Base-by-base conservation (phyloP, 2,329 filamentous ascomycete species). In the Juglanconis juglandina region DNA sequence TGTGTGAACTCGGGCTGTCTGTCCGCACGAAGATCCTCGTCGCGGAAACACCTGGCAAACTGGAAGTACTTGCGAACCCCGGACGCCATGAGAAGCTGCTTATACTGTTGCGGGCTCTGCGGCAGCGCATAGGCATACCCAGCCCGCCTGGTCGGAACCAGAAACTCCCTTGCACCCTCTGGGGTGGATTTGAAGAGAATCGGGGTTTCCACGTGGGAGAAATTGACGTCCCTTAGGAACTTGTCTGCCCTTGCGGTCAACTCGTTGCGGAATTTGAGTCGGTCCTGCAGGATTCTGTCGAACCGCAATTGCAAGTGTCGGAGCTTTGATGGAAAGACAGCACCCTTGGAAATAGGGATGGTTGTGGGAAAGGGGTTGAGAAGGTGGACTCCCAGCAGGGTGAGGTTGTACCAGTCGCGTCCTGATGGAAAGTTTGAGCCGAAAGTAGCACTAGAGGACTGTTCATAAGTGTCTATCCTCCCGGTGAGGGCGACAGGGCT, bases 101-200 rank as follows among this genome's bases (percentile, higher is more conserved):
- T 99, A 72, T 98, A 99, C 73, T 99, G 95, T 73, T 99, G 95
- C 0, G 95, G 95, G 66, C 94, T 98, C 72, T 99, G 96, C 0
- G 93, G 93, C 24, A 99, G 79, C 8, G 95, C 95, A 73, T 98
- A 99, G 3, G 91, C 92, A 62, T 87, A 78, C 0, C 91, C 92
- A 1, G 81, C 81, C 41, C 82, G 84, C 34, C 95, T 82, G 1
- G 93, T 96, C 0, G 95, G 95, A 4, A 99, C 94, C 5, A 99
- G 74, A 64, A 99, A 99, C 72, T 99, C 95, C 53, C 94, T 83
- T 1, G 95, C 96, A 0, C 95, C 95, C 76, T 99, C 95, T 0
- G 95, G 92, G 0, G 95, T 99, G 0, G 95, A 97, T 73, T 98
- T 99, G 83, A 99, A 99, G 0, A 99, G 81, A 4, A 97, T 78